Conservation (phyloP, 257 asterid genomes). For the Solanum clarkiae region DNA sequence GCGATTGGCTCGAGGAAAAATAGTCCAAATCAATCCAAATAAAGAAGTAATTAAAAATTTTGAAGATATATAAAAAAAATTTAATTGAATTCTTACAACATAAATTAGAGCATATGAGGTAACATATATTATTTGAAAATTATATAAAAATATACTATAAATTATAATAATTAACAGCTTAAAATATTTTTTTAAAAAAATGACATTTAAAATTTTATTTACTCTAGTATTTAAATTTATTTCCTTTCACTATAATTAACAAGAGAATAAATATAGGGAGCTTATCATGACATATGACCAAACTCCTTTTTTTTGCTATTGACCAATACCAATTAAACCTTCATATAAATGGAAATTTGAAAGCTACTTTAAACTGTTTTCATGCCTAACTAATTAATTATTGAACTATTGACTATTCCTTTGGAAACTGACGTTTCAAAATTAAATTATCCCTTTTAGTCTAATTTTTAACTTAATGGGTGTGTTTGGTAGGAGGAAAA, state of each 20-base stretch:
- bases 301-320: background rate
- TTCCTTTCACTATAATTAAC: background rate
- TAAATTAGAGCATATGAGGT: no score
- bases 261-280: background rate
- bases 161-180: no score
- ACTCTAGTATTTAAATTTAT: no score
- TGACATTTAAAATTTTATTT: no score
- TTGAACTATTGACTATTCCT: background rate
- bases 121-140: no score
- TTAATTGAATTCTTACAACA: no score
- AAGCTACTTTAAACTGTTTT: background rate
- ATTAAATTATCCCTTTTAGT: background rate
- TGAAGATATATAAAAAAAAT: no score
- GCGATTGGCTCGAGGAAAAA: background rate
- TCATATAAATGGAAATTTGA: background rate
- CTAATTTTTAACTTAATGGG: background rate
- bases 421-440: background rate
- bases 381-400: background rate
- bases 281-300: background rate
- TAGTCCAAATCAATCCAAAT: background rate
- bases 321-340: background rate
- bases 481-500: background rate
- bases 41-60: background rate
- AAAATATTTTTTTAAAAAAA: no score
- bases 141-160: no score